Evolutionary conservation across 495 filamentous ascomycete species (phyloP), one percentile per base, ranked within the genome.

Genomic region (Penicillium daleae): DNA sequence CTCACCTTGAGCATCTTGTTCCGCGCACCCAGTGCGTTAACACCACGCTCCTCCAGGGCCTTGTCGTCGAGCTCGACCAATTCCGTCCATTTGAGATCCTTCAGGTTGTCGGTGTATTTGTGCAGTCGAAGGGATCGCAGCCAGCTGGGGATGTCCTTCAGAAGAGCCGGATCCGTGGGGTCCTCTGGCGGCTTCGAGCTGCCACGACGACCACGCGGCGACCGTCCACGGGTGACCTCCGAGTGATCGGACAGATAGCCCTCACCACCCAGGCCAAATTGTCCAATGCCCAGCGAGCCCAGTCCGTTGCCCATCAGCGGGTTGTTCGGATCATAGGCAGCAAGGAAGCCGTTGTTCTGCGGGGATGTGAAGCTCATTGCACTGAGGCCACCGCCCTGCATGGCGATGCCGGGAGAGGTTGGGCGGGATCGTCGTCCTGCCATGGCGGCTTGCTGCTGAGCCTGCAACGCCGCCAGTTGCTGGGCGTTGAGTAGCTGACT

Each of bases 121-220:
- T 99, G 95, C 66, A 99, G 81, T 61, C 95, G 88, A 70, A 98
- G 82, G 74, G 92, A 97, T 78, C 95, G 88, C 72, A 99, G 82
- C 95, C 95, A 99, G 74, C 86, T 88, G 64, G 96, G 93, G 66
- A 99, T 97, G 72, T 99, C 95, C 80, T 96, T 92, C 74, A 99
- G 82, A 65, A 99, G 86, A 48, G 81, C 86, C 10, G 91, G 89
- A 73, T 99, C 96, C 13, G 94, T 97, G 10, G 95, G 95, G 71
- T 99, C 95, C 80, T 99, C 95, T 42, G 95, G 95, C 33, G 95
- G 95, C 84, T 97, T 97, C 44, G 92, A 97, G 78, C 89, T 97
- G 65, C 96, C 95, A 68, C 95, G 86, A 57, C 94, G 86, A 71
- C 95, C 95, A 68, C 95, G 88, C 58, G 95, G 96, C 58, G 93